Percentiles rank a stretch among this genome's conserved stretches.
Evolutionary conservation across 352 stramenopile genomes (phyloP).

Genomic region (Hyaloperonospora brassicae): DNA sequence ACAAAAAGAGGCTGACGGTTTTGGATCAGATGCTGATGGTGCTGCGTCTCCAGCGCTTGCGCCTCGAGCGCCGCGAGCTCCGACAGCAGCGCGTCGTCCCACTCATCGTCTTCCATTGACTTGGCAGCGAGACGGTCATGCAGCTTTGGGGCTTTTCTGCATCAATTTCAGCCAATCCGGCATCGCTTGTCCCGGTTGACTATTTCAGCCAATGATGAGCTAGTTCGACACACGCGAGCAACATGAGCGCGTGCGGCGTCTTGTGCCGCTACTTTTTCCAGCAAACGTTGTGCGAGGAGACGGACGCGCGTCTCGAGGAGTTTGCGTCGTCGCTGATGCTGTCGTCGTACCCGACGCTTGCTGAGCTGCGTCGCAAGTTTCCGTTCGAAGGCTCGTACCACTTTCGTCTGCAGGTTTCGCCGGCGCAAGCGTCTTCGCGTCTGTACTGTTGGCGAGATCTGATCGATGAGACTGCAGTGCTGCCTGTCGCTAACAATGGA

Average conservation of each 20-base stretch:
- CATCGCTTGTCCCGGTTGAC: neutral
- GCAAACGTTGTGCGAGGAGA: slow-evolving; percentile 52
- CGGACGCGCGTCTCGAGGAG: slow-evolving; percentile 31
- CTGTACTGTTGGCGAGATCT: slow-evolving; percentile 79
- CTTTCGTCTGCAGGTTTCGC: slow-evolving; percentile 64
- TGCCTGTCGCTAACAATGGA: slow-evolving; percentile 32
- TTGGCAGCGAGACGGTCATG: neutral
- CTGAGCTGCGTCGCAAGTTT: slow-evolving; percentile 59
- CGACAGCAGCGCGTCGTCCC: slow-evolving; percentile 73
- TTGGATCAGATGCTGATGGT: slow-evolving; percentile 10
- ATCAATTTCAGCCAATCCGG: slow-evolving; percentile 13
- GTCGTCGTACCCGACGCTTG: slow-evolving; percentile 50
- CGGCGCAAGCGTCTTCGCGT: slow-evolving; percentile 8
- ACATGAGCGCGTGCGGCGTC: slow-evolving; percentile 27
- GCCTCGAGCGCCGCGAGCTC: slow-evolving; percentile 61
- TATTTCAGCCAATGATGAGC: neutral
- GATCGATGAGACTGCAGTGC: slow-evolving; percentile 31
- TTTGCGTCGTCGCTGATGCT: slow-evolving; percentile 57
- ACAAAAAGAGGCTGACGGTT: neutral
- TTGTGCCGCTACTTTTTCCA: slow-evolving; percentile 84
- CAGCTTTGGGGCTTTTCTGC: neutral
- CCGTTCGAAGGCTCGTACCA: slow-evolving; percentile 69
- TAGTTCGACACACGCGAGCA: neutral
- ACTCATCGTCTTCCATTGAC: slow-evolving; percentile 54
- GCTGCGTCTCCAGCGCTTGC: slow-evolving; percentile 23